These are phyloP conservation scores for Strobilomyces confusus DNA, from an alignment of 768 basidiomycete species.

Conservation along the genomic window DNA sequence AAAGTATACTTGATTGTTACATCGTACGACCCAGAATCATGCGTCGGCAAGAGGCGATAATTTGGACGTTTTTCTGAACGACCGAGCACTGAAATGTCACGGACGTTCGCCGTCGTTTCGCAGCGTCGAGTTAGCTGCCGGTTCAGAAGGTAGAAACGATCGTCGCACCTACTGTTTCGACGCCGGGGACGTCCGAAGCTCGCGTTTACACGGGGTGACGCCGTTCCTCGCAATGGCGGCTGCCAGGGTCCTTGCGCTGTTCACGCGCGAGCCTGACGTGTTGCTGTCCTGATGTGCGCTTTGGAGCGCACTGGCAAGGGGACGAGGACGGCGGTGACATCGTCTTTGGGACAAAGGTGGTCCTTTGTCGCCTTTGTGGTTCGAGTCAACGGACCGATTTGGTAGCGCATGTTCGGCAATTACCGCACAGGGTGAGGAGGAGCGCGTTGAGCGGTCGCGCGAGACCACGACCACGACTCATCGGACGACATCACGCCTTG, in stretches of 20 bases:
- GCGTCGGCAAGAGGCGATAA: background rate
- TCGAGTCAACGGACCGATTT: too few species aligned
- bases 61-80: background rate
- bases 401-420: too few species aligned
- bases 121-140: background rate
- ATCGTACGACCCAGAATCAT: too few species aligned
- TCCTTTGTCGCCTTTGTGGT: too few species aligned
- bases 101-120: background rate
- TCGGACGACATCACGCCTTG: background rate
- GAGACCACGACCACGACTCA: background rate
- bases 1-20: too few species aligned
- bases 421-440: constrained; percentile 6
- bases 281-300: too few species aligned
- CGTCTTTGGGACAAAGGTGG: too few species aligned
- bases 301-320: too few species aligned
- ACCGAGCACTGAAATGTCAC: background rate
- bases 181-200: background rate
- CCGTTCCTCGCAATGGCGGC: too few species aligned
- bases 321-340: too few species aligned
- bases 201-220: background rate
- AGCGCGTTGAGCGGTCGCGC: constrained; percentile 11
- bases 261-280: too few species aligned
- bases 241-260: too few species aligned
- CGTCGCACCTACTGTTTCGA: background rate
- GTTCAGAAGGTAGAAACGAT: background rate